These are phyloP conservation scores for Penicillium sp. DNA, from an alignment of 2,329 filamentous ascomycete species.

Conservation along the genomic window DNA sequence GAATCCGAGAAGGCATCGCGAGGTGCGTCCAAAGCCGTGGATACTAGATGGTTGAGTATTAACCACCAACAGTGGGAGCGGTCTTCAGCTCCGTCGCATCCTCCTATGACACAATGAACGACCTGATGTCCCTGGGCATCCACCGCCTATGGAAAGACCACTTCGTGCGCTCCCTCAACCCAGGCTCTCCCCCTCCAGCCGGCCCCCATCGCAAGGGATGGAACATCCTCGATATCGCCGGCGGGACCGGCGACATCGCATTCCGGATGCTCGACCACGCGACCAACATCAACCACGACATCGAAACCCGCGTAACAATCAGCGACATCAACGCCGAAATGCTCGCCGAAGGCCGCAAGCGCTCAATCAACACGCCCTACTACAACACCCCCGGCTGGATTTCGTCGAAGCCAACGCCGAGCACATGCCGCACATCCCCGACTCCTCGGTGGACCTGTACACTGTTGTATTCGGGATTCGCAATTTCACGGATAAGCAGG, in stretches of 20 bases:
- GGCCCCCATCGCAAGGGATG: slow-evolving; percentile 39
- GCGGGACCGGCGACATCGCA: slow-evolving; percentile 95
- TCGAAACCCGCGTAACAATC: slow-evolving; percentile 77
- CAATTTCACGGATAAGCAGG: slow-evolving; percentile 90
- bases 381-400: slow-evolving; percentile 51
- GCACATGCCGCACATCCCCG: slow-evolving; percentile 59
- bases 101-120: slow-evolving; percentile 97
- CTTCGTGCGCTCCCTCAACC: slow-evolving; percentile 87
- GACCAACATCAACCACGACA: slow-evolving; percentile 72
- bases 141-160: slow-evolving; percentile 97
- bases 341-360: slow-evolving; percentile 80
- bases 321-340: slow-evolving; percentile 95
- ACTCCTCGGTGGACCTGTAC: slow-evolving; percentile 80
- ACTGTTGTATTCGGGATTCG: slow-evolving; percentile 96
- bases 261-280: slow-evolving; percentile 92
- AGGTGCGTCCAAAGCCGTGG: too few species aligned
- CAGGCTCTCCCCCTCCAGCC: slow-evolving; percentile 53
- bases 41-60: too few species aligned
- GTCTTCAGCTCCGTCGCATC: slow-evolving; percentile 95
- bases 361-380: slow-evolving; percentile 61
- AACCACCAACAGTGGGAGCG: slow-evolving; percentile 57
- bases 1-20: slow-evolving; percentile 70
- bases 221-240: slow-evolving; percentile 89
- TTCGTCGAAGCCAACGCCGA: slow-evolving; percentile 94
- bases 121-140: slow-evolving; percentile 96